These are phyloP conservation scores for Cercospora zeae-maydis DNA, from an alignment of 2,329 filamentous ascomycete species.

Conservation along the genomic window DNA sequence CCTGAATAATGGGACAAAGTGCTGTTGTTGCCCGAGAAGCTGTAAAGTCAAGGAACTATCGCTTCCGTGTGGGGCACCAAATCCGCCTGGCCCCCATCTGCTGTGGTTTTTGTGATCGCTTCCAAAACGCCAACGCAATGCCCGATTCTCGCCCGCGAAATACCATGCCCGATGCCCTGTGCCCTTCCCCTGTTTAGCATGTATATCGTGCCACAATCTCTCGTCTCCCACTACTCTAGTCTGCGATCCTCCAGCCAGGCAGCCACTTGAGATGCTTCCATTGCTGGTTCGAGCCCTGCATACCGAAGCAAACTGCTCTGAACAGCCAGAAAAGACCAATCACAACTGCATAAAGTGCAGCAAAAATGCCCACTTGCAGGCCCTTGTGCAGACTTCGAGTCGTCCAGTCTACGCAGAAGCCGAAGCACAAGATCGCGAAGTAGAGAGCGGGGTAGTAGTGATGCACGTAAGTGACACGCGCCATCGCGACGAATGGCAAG, in stretches of 20 bases:
- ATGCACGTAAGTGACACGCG: constrained; percentile 96
- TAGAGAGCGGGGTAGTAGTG: constrained; percentile 99
- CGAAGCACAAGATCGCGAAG: constrained; percentile 86
- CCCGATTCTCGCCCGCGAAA: constrained; percentile 5
- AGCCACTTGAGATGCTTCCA: constrained; percentile 96
- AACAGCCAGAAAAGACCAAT: constrained; percentile 86
- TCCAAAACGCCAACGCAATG: constrained; percentile 17
- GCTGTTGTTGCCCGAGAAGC: neutral
- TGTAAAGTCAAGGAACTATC: constrained; percentile 1
- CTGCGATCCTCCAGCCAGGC: constrained; percentile 73
- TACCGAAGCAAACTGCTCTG: constrained; percentile 92
- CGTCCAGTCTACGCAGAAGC: constrained; percentile 84
- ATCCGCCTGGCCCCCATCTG: constrained; percentile 12
- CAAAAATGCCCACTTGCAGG: constrained; percentile 67
- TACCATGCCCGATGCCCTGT: neutral
- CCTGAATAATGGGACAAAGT: neutral
- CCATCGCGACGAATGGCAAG: constrained; percentile 93
- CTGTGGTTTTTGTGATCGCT: constrained; percentile 9
- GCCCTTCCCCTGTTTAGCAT: constrained; percentile 2
- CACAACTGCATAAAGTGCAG: constrained; percentile 66
- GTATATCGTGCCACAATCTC: constrained; percentile 6
- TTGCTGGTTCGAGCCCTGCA: constrained; percentile 77
- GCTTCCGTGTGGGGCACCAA: constrained; percentile 12
- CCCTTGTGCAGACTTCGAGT: constrained; percentile 63
- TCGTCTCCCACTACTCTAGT: neutral